Evolutionary conservation across 2,329 filamentous ascomycete genomes (phyloP).

Genomic region (Pseudocercospora fuligena): DNA sequence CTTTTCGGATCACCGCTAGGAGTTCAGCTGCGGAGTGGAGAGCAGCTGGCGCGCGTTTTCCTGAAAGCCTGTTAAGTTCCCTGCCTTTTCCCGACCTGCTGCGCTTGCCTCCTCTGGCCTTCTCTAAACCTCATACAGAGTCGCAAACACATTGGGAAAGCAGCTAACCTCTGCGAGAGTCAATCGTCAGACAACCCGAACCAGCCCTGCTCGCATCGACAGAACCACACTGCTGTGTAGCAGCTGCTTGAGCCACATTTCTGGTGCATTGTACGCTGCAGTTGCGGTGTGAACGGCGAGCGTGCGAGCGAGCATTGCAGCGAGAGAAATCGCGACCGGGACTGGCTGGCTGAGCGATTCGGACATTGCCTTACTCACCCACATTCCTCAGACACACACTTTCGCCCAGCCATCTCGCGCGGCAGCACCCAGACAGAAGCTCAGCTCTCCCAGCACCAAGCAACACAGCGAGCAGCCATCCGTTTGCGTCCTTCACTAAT

Average conservation of each 20-base stretch:
- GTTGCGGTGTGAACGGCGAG: background rate
- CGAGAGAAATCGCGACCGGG: conserved; percentile 1
- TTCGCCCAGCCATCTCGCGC: conserved; percentile 4
- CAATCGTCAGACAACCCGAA: background rate
- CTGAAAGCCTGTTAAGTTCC: conserved; percentile 4
- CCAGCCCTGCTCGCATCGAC: background rate
- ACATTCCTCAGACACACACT: background rate
- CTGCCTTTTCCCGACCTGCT: background rate
- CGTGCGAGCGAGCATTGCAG: no score
- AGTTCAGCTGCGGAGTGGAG: conserved; percentile 4
- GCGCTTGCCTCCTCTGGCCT: conserved; percentile 5
- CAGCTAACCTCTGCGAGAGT: conserved; percentile 5
- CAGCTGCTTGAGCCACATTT: background rate
- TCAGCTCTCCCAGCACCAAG: background rate
- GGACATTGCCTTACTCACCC: background rate
- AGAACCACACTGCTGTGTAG: background rate
- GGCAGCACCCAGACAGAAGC: background rate
- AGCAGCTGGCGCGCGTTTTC: background rate
- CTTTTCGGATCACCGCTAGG: background rate
- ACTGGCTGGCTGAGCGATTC: background rate
- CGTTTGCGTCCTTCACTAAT: conserved; percentile 7
- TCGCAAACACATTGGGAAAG: conserved; percentile 8
- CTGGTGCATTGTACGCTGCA: background rate
- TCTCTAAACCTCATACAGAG: conserved; percentile 8
- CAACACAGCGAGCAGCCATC: conserved; percentile 1